Evolutionary conservation across 805 yeast species (phyloP), one percentile per base, ranked within the genome.

Genomic region (Kodamaea restingae): DNA sequence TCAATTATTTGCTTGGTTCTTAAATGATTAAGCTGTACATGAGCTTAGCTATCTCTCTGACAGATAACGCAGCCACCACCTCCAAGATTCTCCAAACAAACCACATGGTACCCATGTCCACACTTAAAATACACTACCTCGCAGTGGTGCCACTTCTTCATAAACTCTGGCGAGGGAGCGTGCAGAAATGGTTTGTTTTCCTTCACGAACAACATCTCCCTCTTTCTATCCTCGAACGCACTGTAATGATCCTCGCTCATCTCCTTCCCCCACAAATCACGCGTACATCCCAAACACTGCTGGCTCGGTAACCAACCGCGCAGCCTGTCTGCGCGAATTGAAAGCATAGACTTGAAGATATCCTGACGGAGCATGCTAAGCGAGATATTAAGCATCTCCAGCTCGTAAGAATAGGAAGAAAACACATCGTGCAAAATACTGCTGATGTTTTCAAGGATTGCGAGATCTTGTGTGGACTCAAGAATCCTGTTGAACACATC

Each of bases 281-380:
- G 79, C 1, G 87, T 90, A 58, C 97, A 90, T 0, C 82, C 75
- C 25, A 83, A 83, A 57, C 97, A 90, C 35, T 71, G 76, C 18
- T 61, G 63, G 1, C 70, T 47, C n/a, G 43, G 54, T 3, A 67
- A 51, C 88, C 95, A 83, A 0, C 96, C 97, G 26, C 63, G 57
- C 0, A 67, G 47, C 15, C 73, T 64, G 24, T 67, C 63, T 2
- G 49, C 44, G 9, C 73, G 65, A 8, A 82, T 61, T 2, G 51
- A 46, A 9, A 65, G 53, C 54, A 81, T 60, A 43, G 73, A 70
- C 15, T 61, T 61, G 47, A 64, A 72, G 1, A 82, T 76, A 20
- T 79, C 82, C 15, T 64, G 69, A 45, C 82, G 80, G 4, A 84
- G 55, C 38, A 86, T 65, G 24, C 63, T 63, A 30, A 80, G 63